Conservation (phyloP, 371 early-diverging fungal genomes). For the Mortierella sp. region DNA sequence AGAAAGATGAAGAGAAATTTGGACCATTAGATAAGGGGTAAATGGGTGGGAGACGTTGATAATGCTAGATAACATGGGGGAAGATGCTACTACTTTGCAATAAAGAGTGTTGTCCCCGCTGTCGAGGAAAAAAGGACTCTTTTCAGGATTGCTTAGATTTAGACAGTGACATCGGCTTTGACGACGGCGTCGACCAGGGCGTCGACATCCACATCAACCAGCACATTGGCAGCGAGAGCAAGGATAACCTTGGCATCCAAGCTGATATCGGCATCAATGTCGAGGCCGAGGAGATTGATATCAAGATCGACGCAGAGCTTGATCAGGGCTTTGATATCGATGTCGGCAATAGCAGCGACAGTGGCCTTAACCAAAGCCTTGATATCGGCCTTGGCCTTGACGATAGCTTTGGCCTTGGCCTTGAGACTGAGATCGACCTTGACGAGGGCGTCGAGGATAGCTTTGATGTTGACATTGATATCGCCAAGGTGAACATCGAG, state of each 20-base stretch:
- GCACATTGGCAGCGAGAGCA: not conserved
- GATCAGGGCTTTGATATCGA: not conserved
- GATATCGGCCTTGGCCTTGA: not conserved
- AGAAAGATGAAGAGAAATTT: not conserved
- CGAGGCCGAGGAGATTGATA: not conserved
- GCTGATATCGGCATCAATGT: not conserved
- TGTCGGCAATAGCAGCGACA: not conserved
- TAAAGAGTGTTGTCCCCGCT: no score
- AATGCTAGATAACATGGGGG: no score
- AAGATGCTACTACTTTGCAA: not conserved
- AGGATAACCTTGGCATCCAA: not conserved
- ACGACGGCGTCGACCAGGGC: not conserved
- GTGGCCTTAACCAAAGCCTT: not conserved
- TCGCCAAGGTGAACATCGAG: not conserved
- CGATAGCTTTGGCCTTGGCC: not conserved
- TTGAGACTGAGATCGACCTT: no score
- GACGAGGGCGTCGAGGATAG: not conserved
- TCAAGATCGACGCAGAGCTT: not conserved
- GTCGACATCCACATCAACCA: not conserved
- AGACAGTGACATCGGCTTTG: not conserved
- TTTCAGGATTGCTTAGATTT: not conserved
- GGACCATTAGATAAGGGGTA: not conserved
- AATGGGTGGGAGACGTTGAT: no score
- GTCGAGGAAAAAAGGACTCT: no score
- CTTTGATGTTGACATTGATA: not conserved